These are phyloP conservation scores for Obba rivulosa DNA, from an alignment of 768 basidiomycete genomes.

Conservation along the genomic window DNA sequence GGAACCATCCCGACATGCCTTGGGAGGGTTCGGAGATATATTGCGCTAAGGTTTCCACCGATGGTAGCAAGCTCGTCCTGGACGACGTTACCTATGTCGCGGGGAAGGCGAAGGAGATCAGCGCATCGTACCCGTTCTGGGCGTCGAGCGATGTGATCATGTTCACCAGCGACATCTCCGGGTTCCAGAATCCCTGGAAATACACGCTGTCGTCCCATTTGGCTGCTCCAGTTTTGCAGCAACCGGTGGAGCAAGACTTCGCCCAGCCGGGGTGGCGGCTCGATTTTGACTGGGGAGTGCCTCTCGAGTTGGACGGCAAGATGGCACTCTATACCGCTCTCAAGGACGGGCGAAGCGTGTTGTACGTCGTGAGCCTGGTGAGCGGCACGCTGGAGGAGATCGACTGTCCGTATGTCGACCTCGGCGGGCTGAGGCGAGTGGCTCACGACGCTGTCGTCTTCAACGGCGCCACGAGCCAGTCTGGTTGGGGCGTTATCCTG, in stretches of 20 bases:
- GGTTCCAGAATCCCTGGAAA: constrained; percentile 61
- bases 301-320: constrained; percentile 32
- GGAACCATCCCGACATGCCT: constrained; percentile 64
- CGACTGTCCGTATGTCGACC: constrained; percentile 37
- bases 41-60: constrained; percentile 42
- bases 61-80: constrained; percentile 20
- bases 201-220: constrained; percentile 34
- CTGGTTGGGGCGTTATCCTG: constrained; percentile 36
- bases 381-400: constrained; percentile 26
- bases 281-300: constrained; percentile 40
- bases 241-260: constrained; percentile 47
- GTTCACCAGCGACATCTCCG: constrained; percentile 58
- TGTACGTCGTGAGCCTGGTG: constrained; percentile 28
- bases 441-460: constrained; percentile 34
- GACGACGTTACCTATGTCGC: constrained; percentile 39
- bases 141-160: constrained; percentile 43
- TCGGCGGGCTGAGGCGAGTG: constrained; percentile 32
- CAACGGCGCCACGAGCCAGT: constrained; percentile 31
- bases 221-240: constrained; percentile 31
- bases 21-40: constrained; percentile 58
- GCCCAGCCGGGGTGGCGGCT: constrained; percentile 48
- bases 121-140: constrained; percentile 57
- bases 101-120: constrained; percentile 40
- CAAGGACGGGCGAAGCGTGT: constrained; percentile 27
- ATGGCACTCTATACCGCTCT: constrained; percentile 27